A percentile compares a stretch with the other conserved stretches of the same genome.
Evolutionary conservation across 2,329 filamentous ascomycete species (phyloP).

Genomic region (Botryosphaeria dothidea): DNA sequence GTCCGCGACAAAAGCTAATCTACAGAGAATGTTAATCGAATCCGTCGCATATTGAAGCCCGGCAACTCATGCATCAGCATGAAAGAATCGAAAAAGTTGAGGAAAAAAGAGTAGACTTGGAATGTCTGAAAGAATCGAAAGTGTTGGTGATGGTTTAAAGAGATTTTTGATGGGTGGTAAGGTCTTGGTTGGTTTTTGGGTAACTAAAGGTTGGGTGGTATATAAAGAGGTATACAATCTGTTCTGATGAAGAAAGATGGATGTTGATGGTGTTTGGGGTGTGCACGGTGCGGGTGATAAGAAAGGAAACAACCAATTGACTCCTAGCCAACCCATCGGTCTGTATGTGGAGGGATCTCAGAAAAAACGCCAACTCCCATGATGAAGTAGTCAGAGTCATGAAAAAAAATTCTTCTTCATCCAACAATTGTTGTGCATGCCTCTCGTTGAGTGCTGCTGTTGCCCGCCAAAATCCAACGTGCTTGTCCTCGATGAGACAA

Average conservation of each 20-base stretch:
- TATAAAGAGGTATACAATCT: constrained; percentile 17
- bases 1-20: constrained; percentile 5
- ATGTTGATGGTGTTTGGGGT: background rate
- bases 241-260: constrained; percentile 10
- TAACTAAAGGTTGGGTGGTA: constrained; percentile 15
- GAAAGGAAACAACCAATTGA: constrained; percentile 13
- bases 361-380: constrained; percentile 6
- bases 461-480: constrained; percentile 3
- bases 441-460: background rate
- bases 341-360: constrained; percentile 13
- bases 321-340: constrained; percentile 8
- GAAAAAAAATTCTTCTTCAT: background rate
- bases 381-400: constrained; percentile 8
- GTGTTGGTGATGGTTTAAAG: background rate
- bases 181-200: constrained; percentile 10
- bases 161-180: background rate
- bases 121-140: background rate
- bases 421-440: constrained; percentile 1
- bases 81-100: background rate
- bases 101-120: background rate
- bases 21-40: constrained; percentile 15
- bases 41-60: constrained; percentile 5
- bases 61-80: constrained; percentile 8
- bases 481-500: constrained; percentile 4
- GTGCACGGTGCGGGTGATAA: background rate